phyloP scores from a whole-genome alignment of 305 asterid genomes.

The Lippia alba region DNA sequence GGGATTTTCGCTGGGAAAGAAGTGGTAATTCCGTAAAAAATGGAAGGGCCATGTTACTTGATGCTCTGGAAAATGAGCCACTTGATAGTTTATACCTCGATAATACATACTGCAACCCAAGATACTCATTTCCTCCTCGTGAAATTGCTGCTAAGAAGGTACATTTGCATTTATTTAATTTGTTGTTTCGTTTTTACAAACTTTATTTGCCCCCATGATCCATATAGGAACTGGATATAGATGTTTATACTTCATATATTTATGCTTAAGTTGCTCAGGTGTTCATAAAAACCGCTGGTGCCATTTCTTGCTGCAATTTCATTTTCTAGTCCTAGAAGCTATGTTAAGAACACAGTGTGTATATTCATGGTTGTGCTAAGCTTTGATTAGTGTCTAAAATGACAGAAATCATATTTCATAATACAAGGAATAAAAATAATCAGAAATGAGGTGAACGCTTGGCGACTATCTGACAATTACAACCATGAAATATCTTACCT shows the following conservation, averaged over 20 bases:
- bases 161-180: conserved; percentile 22
- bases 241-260: conserved; percentile 9
- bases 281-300: not conserved
- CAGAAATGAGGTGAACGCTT: conserved; percentile 12
- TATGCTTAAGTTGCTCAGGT: not conserved
- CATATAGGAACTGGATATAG: not conserved
- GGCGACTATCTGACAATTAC: conserved; percentile 4
- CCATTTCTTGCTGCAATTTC: not conserved
- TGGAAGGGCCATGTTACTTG: conserved; percentile 66
- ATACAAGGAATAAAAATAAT: not conserved
- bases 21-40: conserved; percentile 40
- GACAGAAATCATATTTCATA: not conserved
- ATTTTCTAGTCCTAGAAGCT: not conserved
- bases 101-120: conserved; percentile 82
- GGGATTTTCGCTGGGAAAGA: conserved; percentile 91
- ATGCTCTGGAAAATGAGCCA: conserved; percentile 64
- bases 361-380: not conserved
- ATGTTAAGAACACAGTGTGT: not conserved
- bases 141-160: conserved; percentile 79
- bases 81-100: conserved; percentile 64
- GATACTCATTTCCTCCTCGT: conserved; percentile 76
- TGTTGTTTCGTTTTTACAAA: conserved; percentile 8
- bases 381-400: conserved; percentile 15
- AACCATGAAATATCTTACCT: conserved; percentile 11
- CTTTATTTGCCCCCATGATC: not conserved